Base-by-base conservation (phyloP, 2,329 filamentous ascomycete genomes). In the Xylariaceae sp. region DNA sequence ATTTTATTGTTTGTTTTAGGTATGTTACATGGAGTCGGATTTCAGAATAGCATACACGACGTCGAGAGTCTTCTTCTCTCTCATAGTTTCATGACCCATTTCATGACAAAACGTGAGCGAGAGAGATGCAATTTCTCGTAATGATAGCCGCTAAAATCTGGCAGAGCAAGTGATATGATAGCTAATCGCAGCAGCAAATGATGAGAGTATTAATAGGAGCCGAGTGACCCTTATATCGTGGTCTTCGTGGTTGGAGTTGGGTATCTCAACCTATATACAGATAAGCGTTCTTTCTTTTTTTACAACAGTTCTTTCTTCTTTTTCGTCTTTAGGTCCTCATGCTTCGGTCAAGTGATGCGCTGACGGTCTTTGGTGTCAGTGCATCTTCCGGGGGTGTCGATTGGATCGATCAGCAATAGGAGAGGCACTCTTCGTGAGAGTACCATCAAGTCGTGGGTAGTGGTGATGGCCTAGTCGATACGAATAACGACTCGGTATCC, bases 401-500 rank as follows among this genome's bases (percentile, higher is more conserved):
- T 54, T 49, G 17, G 17, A 9, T 44, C 8, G 10, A 18, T 30
- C 4, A 5, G 23, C 34, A 34, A 23, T 4, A 44, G 9, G 30
- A 15, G 3, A 8, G 4, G 7, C 11, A 15, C 3, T 45, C 30
- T 42, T 39, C 13, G 9, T 42, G 37, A 42, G 13, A 42, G 9
- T 10, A 42, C 9, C 13, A 42, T 42, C 23, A 30, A 30, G 5
- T 30, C 5, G 23, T 30, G 23, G 23, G 23, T 30, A 4, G 9
- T 13, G 37, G 9, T 9, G 9, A 42, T 42, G 37, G 45, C 9
- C 66, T 64, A 84, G 56, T 83, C 81, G 23, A 86, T 80, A 55
- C 83, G 75, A 34, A 86, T 80, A n/a, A 90, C 80, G 30, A 90
- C 81, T 65, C 82, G 83, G 77, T 89, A 86, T 1, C 84, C 86